Evolutionary conservation across 169 alveolate genomes (phyloP).

Genomic region (Cryptosporidium xiaoi): DNA sequence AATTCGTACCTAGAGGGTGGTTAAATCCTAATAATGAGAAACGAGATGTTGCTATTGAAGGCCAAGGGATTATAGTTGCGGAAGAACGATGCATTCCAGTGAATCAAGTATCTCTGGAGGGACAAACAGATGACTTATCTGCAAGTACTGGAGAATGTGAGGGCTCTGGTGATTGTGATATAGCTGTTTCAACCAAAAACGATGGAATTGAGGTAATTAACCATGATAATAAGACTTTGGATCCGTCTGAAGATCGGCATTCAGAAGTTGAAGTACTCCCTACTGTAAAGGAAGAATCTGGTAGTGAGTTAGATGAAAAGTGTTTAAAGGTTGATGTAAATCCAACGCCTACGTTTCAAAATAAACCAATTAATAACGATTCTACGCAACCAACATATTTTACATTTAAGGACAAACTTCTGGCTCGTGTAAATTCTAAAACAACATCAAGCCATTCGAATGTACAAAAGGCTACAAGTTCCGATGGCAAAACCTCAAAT

Average conservation of each 20-base stretch:
- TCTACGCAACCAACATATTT: conserved; percentile 26
- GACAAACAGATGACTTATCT: background rate
- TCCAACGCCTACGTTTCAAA: background rate
- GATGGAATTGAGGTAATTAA: too few relatives aligned
- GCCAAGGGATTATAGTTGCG: background rate
- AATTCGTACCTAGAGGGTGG: conserved; percentile 73
- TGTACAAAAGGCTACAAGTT: background rate
- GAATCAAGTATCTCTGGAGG: background rate
- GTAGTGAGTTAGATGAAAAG: background rate
- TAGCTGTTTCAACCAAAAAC: background rate
- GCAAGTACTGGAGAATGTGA: background rate
- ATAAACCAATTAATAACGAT: background rate
- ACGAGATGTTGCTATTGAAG: background rate
- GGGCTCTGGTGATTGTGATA: background rate
- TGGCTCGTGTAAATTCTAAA: conserved; percentile 51
- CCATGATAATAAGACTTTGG: too few relatives aligned
- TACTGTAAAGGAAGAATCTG: background rate
- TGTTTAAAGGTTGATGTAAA: background rate
- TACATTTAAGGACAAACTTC: conserved; percentile 66
- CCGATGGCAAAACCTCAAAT: background rate
- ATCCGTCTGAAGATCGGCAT: background rate
- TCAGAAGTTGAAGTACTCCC: background rate
- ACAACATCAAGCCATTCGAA: background rate
- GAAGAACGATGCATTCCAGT: background rate
- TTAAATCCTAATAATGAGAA: conserved; percentile 27